Evolutionary conservation across 1,139 yeast genomes (phyloP).

Genomic region (Pichia sp.): DNA sequence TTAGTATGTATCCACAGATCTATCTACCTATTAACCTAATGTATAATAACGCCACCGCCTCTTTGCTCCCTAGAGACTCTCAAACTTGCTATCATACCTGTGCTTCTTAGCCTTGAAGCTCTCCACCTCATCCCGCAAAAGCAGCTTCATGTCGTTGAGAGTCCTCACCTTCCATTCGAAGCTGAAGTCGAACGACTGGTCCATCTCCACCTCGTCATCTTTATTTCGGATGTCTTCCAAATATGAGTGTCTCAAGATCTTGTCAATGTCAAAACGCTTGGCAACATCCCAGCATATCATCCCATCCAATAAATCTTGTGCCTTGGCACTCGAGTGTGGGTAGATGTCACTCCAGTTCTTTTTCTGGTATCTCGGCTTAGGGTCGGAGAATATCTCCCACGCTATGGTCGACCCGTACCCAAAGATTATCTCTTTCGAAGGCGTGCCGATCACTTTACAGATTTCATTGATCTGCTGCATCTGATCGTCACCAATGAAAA

Average conservation of each 20-base stretch:
- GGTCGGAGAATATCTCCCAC: constrained; percentile 40
- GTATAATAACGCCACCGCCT: neutral
- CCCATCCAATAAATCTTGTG: constrained; percentile 45
- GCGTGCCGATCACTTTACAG: constrained; percentile 60
- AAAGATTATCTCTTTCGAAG: constrained; percentile 40
- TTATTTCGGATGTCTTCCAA: constrained; percentile 45
- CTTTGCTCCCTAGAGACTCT: neutral
- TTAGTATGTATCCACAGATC: neutral
- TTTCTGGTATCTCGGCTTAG: constrained; percentile 38
- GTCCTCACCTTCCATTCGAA: constrained; percentile 47
- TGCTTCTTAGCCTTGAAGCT: constrained; percentile 34
- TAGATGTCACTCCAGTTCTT: constrained; percentile 49
- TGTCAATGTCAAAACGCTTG: constrained; percentile 44
- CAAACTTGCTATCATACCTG: constrained; percentile 3
- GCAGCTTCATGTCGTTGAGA: constrained; percentile 40
- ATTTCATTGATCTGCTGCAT: constrained; percentile 62
- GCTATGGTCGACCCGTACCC: constrained; percentile 33
- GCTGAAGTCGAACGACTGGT: constrained; percentile 52
- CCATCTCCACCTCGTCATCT: constrained; percentile 48
- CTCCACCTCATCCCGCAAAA: constrained; percentile 47
- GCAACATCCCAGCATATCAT: constrained; percentile 60
- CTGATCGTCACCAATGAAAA: constrained; percentile 68
- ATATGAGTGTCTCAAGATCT: constrained; percentile 52
- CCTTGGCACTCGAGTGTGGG: constrained; percentile 53
- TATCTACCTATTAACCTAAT: constrained; percentile 1